Percentiles rank a stretch among this genome's conserved stretches.
Evolutionary conservation across 345 rosid species (phyloP).

Genomic region (Arabis hirsuta): DNA sequence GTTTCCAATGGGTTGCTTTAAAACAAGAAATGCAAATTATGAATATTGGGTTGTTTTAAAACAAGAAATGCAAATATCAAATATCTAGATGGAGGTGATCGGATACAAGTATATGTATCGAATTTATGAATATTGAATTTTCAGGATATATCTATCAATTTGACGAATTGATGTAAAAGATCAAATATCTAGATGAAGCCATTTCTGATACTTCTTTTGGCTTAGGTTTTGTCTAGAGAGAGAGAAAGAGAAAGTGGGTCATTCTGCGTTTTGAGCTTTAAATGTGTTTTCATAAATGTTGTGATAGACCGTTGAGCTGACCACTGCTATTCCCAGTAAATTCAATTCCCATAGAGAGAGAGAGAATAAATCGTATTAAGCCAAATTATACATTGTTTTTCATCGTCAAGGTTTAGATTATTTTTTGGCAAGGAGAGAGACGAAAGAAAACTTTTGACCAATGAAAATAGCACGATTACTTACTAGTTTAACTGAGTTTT

Average conservation of each 20-base stretch:
- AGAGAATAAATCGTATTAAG: no score
- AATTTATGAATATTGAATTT: conserved; percentile 8
- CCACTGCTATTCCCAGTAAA: conserved; percentile 27
- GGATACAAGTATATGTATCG: conserved; percentile 7
- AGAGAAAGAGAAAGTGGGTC: conserved; percentile 20
- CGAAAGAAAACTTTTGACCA: no score
- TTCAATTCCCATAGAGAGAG: conserved; percentile 22
- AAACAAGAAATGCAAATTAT: background rate
- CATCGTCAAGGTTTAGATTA: no score
- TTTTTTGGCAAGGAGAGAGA: no score
- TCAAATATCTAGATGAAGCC: conserved; percentile 11
- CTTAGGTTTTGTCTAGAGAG: background rate
- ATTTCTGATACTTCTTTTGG: conserved; percentile 12
- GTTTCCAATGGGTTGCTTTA: background rate
- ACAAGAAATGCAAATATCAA: conserved; percentile 6
- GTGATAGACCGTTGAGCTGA: conserved; percentile 40
- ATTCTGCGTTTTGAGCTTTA: conserved; percentile 20
- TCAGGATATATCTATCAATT: conserved; percentile 1
- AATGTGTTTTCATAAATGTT: conserved; percentile 35
- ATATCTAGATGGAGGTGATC: conserved; percentile 2
- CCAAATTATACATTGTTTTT: no score
- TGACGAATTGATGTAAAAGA: conserved; percentile 3
- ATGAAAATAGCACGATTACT: background rate
- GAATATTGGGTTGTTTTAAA: background rate
- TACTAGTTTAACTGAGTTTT: background rate